Conservation (phyloP, 306 rosid species). For the Hylodesmum podocarpum region DNA sequence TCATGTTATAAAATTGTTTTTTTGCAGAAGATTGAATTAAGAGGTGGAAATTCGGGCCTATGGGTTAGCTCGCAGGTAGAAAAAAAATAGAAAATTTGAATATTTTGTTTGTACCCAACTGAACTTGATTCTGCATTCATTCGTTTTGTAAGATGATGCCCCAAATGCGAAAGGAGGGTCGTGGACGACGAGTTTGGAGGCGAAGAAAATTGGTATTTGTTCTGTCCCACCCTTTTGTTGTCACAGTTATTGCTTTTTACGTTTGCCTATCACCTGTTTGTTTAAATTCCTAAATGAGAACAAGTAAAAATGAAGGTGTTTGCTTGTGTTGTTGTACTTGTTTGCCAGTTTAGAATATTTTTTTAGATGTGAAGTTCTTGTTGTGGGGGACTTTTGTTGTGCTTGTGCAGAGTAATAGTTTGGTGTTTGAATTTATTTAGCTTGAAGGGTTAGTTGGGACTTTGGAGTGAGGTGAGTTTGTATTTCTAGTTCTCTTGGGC, state of each 20-base stretch:
- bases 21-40: conserved; percentile 54
- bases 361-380: neutral
- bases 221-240: conserved; percentile 10
- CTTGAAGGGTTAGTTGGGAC: conserved; percentile 7
- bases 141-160: conserved; percentile 55
- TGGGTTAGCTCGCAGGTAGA: conserved; percentile 51
- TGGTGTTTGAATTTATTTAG: neutral
- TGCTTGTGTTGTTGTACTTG: neutral
- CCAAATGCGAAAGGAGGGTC: conserved; percentile 46
- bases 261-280: conserved; percentile 31
- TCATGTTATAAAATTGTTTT: neutral
- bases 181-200: conserved; percentile 73
- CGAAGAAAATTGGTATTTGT: conserved; percentile 78
- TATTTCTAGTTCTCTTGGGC: conserved; percentile 21
- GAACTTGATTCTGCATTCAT: neutral
- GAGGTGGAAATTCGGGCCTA: conserved; percentile 39
- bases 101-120: neutral
- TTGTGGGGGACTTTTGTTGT: neutral
- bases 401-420: neutral
- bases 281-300: conserved; percentile 4
- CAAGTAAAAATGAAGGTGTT: neutral
- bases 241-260: neutral
- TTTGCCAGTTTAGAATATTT: neutral
- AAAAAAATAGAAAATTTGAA: neutral
- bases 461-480: neutral